Percentiles rank a stretch among this genome's conserved stretches.
Evolutionary conservation across 768 basidiomycete genomes (phyloP).

Genomic region (Hemileccinum rubropunctum): DNA sequence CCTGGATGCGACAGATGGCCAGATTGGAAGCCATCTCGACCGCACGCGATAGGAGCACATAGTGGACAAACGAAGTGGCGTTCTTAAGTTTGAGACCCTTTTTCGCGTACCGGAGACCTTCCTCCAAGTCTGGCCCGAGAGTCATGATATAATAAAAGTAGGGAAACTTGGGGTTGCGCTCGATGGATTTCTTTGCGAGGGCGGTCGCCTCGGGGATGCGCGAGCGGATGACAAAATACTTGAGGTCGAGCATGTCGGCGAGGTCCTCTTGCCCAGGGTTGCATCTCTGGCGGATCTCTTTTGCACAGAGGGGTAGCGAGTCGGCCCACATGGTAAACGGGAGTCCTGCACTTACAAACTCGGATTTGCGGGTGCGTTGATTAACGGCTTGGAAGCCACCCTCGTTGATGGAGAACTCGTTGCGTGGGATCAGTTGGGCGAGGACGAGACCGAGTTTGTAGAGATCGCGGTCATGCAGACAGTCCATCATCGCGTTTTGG

Average conservation of each 20-base stretch:
- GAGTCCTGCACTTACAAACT: constrained; percentile 46
- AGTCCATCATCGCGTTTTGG: constrained; percentile 52
- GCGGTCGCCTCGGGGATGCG: constrained; percentile 48
- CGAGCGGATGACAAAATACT: constrained; percentile 49
- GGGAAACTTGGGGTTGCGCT: constrained; percentile 55
- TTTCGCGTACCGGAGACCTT: constrained; percentile 61
- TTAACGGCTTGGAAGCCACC: constrained; percentile 51
- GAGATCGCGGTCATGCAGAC: constrained; percentile 46
- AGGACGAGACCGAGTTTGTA: constrained; percentile 50
- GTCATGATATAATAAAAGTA: constrained; percentile 66
- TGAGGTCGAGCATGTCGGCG: constrained; percentile 67
- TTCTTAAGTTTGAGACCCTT: constrained; percentile 59
- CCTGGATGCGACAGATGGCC: constrained; percentile 48
- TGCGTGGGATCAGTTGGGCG: constrained; percentile 48
- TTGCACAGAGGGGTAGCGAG: constrained; percentile 57
- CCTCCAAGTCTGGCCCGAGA: constrained; percentile 43
- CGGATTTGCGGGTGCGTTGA: constrained; percentile 39
- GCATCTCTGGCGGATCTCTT: constrained; percentile 48
- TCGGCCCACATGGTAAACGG: constrained; percentile 62
- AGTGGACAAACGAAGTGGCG: constrained; percentile 53
- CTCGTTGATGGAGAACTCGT: constrained; percentile 61
- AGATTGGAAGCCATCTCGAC: constrained; percentile 59
- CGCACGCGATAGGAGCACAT: constrained; percentile 58
- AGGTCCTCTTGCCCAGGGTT: constrained; percentile 43
- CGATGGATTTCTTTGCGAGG: constrained; percentile 45